A percentile compares a stretch with the other conserved stretches of the same genome.
Conservation (phyloP, 2,329 filamentous ascomycete genomes). For the Kalmusia sp. region DNA sequence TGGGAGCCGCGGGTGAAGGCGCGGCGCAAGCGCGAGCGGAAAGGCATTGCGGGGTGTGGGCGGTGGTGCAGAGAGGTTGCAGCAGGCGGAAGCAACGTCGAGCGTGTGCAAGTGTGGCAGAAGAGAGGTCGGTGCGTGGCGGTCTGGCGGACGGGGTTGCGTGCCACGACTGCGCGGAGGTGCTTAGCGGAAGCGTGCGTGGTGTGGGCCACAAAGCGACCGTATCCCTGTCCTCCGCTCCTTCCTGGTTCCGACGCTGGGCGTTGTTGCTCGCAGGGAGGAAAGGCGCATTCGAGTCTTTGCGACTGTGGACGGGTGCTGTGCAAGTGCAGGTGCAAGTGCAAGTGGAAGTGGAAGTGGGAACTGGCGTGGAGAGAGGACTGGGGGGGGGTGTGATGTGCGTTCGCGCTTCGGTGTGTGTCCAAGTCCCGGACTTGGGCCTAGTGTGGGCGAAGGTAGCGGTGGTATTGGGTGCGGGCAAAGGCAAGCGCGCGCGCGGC, state of each 20-base stretch:
- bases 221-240: slow-evolving; percentile 6
- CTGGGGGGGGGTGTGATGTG: background rate
- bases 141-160: background rate
- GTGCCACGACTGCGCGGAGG: slow-evolving; percentile 8
- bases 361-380: background rate
- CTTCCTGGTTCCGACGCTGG: background rate
- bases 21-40: slow-evolving; percentile 55
- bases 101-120: slow-evolving; percentile 9
- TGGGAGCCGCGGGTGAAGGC: slow-evolving; percentile 49
- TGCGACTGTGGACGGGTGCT: too few species aligned
- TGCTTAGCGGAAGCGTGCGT: slow-evolving; percentile 4
- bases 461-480: background rate
- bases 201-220: slow-evolving; percentile 3
- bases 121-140: background rate
- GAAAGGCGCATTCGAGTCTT: slow-evolving; percentile 5
- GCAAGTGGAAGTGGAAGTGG: background rate
- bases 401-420: slow-evolving; percentile 5
- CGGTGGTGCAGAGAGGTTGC: background rate
- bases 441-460: slow-evolving; percentile 1
- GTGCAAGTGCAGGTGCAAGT: background rate
- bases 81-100: background rate
- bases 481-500: background rate
- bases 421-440: background rate
- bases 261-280: background rate
- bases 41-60: slow-evolving; percentile 17